These are phyloP conservation scores for Candida quercuum DNA, from an alignment of 805 yeast species.

Conservation along the genomic window DNA sequence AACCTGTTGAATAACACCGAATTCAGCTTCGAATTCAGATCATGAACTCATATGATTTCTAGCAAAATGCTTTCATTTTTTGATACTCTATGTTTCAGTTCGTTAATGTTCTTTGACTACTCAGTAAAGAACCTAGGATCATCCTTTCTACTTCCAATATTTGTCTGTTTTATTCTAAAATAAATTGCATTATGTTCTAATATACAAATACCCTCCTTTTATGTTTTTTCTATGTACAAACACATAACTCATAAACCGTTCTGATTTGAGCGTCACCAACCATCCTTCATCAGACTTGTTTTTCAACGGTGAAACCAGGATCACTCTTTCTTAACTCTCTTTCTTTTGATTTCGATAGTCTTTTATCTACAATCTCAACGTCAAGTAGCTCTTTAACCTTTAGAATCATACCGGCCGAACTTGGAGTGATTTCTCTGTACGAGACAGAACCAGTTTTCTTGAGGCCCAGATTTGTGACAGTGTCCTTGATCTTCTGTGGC, in stretches of 20 bases:
- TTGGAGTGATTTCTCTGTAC: slow-evolving; percentile 68
- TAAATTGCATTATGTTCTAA: neutral
- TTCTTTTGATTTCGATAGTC: slow-evolving; percentile 46
- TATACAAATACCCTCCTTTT: neutral
- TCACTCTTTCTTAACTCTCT: slow-evolving; percentile 47
- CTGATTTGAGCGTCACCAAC: too few species aligned
- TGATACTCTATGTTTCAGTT: neutral
- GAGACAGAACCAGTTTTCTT: slow-evolving; percentile 66
- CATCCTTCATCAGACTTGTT: slow-evolving; percentile 9
- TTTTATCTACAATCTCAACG: slow-evolving; percentile 64
- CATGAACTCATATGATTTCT: neutral
- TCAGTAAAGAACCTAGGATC: too few species aligned
- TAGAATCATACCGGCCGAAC: slow-evolving; percentile 80
- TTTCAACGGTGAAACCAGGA: slow-evolving; percentile 57
- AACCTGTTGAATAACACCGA: slow-evolving; percentile 21
- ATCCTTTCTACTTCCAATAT: too few species aligned
- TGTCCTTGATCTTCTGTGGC: slow-evolving; percentile 60
- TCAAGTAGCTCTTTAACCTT: slow-evolving; percentile 80
- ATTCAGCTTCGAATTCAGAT: slow-evolving; percentile 15
- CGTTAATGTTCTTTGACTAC: too few species aligned
- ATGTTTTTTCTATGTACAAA: neutral
- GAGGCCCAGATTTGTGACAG: slow-evolving; percentile 71
- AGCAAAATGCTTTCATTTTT: neutral
- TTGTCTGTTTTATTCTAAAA: neutral
- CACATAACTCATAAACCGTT: too few species aligned